These are phyloP conservation scores for Tilletia indica DNA, from an alignment of 1,284 basidiomycete species.

Conservation along the genomic window DNA sequence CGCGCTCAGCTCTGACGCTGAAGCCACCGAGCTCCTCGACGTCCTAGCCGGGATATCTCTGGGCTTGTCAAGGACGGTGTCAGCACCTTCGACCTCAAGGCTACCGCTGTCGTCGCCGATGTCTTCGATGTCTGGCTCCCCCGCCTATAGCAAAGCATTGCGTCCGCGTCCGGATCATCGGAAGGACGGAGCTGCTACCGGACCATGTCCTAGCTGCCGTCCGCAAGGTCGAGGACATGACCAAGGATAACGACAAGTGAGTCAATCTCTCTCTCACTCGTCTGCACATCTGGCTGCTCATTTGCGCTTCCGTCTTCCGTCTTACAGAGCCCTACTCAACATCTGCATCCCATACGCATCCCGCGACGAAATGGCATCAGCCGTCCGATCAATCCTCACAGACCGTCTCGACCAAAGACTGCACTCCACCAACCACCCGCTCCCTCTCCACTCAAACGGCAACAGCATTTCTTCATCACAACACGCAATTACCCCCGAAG, in stretches of 20 bases:
- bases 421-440: background rate
- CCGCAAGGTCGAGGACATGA: slow-evolving; percentile 74
- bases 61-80: slow-evolving; percentile 23
- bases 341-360: slow-evolving; percentile 92
- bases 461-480: background rate
- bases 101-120: slow-evolving; percentile 57
- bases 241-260: slow-evolving; percentile 71
- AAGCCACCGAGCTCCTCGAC: slow-evolving; percentile 54
- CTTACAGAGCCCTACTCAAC: slow-evolving; percentile 79
- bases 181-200: slow-evolving; percentile 74
- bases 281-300: too few relatives aligned
- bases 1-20: slow-evolving; percentile 53
- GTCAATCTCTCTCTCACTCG: too few relatives aligned
- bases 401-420: slow-evolving; percentile 28
- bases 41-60: slow-evolving; percentile 55
- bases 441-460: background rate
- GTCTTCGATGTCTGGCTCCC: slow-evolving; percentile 59
- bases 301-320: slow-evolving; percentile 11
- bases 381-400: slow-evolving; percentile 52
- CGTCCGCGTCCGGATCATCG: slow-evolving; percentile 81
- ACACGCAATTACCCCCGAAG: slow-evolving; percentile 19
- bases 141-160: slow-evolving; percentile 63
- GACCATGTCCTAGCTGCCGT: slow-evolving; percentile 71
- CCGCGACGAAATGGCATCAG: slow-evolving; percentile 82
- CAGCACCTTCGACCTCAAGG: slow-evolving; percentile 28